phyloP scores from a whole-genome alignment of 306 rosid species.

The Cucurbita argyrosperma region DNA sequence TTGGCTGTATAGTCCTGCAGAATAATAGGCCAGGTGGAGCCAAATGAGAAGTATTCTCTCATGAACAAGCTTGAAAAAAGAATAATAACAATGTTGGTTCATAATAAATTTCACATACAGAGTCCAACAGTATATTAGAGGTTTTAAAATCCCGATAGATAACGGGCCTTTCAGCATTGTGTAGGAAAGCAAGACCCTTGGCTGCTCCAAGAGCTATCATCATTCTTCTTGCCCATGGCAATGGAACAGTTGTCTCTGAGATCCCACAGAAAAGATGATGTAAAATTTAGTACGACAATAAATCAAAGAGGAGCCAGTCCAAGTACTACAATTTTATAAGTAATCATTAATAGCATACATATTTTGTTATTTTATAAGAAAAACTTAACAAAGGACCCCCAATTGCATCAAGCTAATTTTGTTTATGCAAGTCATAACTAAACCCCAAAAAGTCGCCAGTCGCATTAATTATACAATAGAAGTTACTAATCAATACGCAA shows the following conservation, averaged over 20 bases:
- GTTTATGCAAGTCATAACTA: background rate
- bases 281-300: conserved; percentile 16
- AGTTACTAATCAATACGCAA: background rate
- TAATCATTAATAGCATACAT: background rate
- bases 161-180: conserved; percentile 90
- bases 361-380: background rate
- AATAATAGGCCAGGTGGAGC: conserved; percentile 7
- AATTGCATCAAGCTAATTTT: background rate
- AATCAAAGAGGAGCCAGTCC: conserved; percentile 7
- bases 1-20: conserved; percentile 85
- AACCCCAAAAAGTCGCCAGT: background rate
- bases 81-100: background rate
- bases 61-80: background rate
- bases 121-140: conserved; percentile 85
- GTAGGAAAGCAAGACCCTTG: conserved; percentile 95
- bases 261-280: conserved; percentile 25
- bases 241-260: conserved; percentile 74
- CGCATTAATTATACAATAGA: background rate
- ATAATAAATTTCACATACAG: conserved; percentile 30
- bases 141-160: conserved; percentile 94
- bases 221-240: conserved; percentile 85
- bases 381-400: background rate
- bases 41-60: conserved; percentile 2
- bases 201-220: conserved; percentile 96
- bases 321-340: background rate